These are phyloP conservation scores for Podila verticillata DNA, from an alignment of 192 early-diverging fungal genomes.

Conservation along the genomic window DNA sequence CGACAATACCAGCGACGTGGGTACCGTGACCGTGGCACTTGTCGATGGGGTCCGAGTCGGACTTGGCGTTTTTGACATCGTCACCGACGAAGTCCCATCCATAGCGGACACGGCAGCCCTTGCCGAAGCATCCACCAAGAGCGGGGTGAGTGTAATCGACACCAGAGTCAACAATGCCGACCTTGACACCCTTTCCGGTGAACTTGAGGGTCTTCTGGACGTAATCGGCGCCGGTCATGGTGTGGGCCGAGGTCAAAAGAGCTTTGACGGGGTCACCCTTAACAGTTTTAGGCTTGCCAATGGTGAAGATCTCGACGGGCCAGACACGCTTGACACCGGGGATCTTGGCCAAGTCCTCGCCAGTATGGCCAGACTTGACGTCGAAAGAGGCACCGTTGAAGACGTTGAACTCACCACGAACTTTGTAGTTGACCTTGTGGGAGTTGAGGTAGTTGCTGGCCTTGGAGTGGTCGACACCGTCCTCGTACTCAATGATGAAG, in stretches of 20 bases:
- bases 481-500: slow-evolving; percentile 6
- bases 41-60: slow-evolving; percentile 61
- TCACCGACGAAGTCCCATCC: slow-evolving; percentile 76
- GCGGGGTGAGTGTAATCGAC: slow-evolving; percentile 69
- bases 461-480: slow-evolving; percentile 1
- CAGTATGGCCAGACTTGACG: slow-evolving; percentile 39
- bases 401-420: slow-evolving; percentile 48
- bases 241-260: slow-evolving; percentile 34
- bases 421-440: slow-evolving; percentile 16
- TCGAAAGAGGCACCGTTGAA: slow-evolving; percentile 58
- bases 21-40: slow-evolving; percentile 74
- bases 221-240: slow-evolving; percentile 54
- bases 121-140: slow-evolving; percentile 71
- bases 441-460: slow-evolving; percentile 8
- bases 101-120: slow-evolving; percentile 62
- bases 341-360: slow-evolving; percentile 32
- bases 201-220: slow-evolving; percentile 42
- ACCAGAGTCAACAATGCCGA: slow-evolving; percentile 69
- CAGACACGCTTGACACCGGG: slow-evolving; percentile 52
- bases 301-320: slow-evolving; percentile 55
- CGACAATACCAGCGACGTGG: slow-evolving; percentile 68
- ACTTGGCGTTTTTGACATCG: slow-evolving; percentile 17
- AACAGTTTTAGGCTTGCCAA: slow-evolving; percentile 9
- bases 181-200: slow-evolving; percentile 53
- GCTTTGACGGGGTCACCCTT: slow-evolving; percentile 8